Evolutionary conservation across 164 flowering plant genomes (phyloP).

Genomic region (Stephania yunnanensis): DNA sequence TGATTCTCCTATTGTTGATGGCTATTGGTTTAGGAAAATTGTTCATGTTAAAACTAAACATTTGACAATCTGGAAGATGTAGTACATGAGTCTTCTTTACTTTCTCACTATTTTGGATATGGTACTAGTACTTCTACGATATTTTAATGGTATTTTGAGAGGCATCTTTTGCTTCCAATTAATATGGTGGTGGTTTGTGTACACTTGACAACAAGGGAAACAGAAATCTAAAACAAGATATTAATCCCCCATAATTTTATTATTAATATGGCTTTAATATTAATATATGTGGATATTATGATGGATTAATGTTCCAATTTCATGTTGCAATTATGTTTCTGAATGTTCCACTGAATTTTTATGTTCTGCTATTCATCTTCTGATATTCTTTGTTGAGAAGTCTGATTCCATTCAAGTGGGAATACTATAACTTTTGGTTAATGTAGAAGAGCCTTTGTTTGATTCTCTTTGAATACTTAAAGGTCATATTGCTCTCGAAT

Average conservation of each 20-base stretch:
- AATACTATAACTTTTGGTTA: too few species aligned
- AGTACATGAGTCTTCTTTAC: slow-evolving; percentile 24
- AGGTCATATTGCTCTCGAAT: too few species aligned
- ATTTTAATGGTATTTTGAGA: slow-evolving; percentile 16
- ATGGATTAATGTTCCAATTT: too few species aligned
- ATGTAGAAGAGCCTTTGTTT: background rate
- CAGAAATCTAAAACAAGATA: slow-evolving; percentile 14
- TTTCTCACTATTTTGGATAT: slow-evolving; percentile 19
- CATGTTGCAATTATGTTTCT: too few species aligned
- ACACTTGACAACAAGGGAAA: slow-evolving; percentile 22
- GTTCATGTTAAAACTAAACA: slow-evolving; percentile 28
- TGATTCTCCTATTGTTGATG: too few species aligned
- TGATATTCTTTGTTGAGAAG: too few species aligned
- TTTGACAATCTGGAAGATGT: slow-evolving; percentile 37
- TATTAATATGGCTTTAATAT: too few species aligned
- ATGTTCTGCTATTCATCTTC: too few species aligned
- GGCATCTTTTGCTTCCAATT: slow-evolving; percentile 18
- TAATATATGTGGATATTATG: background rate
- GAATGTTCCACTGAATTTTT: too few species aligned
- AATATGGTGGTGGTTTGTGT: slow-evolving; percentile 23
- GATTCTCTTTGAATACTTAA: background rate
- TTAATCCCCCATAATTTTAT: slow-evolving; percentile 11
- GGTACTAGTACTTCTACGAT: slow-evolving; percentile 20
- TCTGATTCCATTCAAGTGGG: too few species aligned
- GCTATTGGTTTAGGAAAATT: slow-evolving; percentile 36